Evolutionary conservation across 768 basidiomycete genomes (phyloP).

Genomic region (Xerocomellus dryophilus): DNA sequence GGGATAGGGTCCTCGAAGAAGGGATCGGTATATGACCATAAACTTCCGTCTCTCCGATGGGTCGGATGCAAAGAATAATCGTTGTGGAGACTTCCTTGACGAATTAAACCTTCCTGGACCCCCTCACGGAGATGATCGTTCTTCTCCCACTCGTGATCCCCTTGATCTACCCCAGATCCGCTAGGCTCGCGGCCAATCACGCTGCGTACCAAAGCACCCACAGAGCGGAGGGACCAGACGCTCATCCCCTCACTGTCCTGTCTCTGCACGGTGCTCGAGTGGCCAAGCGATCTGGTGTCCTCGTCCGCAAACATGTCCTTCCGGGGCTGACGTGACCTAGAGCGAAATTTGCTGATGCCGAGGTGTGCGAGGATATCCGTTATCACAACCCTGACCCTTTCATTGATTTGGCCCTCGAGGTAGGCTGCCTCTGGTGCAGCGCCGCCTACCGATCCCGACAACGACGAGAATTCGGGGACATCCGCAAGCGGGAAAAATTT

Average conservation of each 20-base stretch:
- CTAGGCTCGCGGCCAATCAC: slow-evolving; percentile 31
- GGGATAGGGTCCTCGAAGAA: slow-evolving; percentile 36
- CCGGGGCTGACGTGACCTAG: slow-evolving; percentile 31
- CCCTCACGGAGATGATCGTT: slow-evolving; percentile 7
- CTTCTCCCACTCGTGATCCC: slow-evolving; percentile 22
- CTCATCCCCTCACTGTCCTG: slow-evolving; percentile 44
- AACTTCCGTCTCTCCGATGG: slow-evolving; percentile 13
- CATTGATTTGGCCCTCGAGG: slow-evolving; percentile 2
- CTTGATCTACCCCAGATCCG: slow-evolving; percentile 17
- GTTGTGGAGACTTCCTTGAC: slow-evolving; percentile 13
- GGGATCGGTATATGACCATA: slow-evolving; percentile 46
- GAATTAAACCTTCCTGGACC: slow-evolving; percentile 22
- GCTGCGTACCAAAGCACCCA: slow-evolving; percentile 26
- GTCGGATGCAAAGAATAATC: slow-evolving; percentile 5
- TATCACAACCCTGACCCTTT: slow-evolving; percentile 2
- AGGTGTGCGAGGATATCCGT: slow-evolving; percentile 21
- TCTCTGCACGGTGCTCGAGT: slow-evolving; percentile 24
- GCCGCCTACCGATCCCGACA: slow-evolving; percentile 4
- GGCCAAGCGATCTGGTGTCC: slow-evolving; percentile 52
- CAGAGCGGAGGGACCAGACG: slow-evolving; percentile 53
- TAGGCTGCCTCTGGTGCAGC: slow-evolving; percentile 4
- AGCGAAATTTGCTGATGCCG: slow-evolving; percentile 19
- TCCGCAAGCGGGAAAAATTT: slow-evolving; percentile 22
- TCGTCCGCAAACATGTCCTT: slow-evolving; percentile 80
- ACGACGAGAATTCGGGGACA: slow-evolving; percentile 16